Conservation (phyloP, 2,329 filamentous ascomycete genomes). For the Leptodontidium sp. region DNA sequence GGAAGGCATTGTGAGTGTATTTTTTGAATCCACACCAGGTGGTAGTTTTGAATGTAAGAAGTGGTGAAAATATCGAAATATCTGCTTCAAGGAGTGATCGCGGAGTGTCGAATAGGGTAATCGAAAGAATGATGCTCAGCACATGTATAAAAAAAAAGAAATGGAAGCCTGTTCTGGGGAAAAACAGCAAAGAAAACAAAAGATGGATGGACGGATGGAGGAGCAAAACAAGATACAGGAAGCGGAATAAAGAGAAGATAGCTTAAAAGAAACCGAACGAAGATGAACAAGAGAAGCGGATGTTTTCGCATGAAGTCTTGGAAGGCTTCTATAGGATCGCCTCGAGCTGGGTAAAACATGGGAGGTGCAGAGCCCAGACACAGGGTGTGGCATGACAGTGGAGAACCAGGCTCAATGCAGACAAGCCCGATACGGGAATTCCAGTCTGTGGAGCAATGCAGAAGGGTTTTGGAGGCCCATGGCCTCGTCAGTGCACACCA, state of each 20-base stretch:
- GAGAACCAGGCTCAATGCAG: constrained; percentile 35
- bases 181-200: constrained; percentile 34
- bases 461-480: constrained; percentile 32
- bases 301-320: constrained; percentile 41
- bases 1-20: constrained; percentile 44
- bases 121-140: constrained; percentile 40
- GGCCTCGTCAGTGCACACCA: constrained; percentile 35
- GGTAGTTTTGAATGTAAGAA: constrained; percentile 38
- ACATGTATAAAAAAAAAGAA: constrained; percentile 35
- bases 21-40: constrained; percentile 46
- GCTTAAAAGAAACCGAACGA: constrained; percentile 37
- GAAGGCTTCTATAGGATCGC: constrained; percentile 37
- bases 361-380: constrained; percentile 41
- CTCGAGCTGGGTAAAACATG: constrained; percentile 40
- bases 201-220: constrained; percentile 24
- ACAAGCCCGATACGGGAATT: constrained; percentile 30
- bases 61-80: constrained; percentile 26
- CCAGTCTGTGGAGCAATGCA: constrained; percentile 31
- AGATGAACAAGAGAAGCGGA: constrained; percentile 35
- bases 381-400: constrained; percentile 41
- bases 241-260: constrained; percentile 32
- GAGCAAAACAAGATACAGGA: constrained; percentile 30
- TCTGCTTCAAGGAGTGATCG: constrained; percentile 29
- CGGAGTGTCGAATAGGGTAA: constrained; percentile 17
- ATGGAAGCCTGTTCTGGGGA: constrained; percentile 40